Conservation (phyloP, 225 moss, liverwort and hornwort genomes). For the Bryum argenteum region DNA sequence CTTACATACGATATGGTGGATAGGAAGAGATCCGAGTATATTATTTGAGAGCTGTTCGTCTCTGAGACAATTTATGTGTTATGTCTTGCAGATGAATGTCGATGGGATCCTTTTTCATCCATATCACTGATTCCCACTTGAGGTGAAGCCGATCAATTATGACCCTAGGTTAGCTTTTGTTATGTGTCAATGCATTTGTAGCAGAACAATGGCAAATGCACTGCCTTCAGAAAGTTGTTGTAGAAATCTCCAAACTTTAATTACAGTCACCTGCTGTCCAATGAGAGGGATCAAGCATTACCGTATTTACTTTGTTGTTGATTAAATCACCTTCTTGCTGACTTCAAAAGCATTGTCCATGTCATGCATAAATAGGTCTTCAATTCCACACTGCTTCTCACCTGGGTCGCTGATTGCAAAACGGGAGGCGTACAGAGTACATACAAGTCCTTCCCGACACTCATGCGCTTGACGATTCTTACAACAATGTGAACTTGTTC, state of each 20-base stretch:
- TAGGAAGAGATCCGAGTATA: conserved; percentile 1
- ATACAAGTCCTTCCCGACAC: conserved; percentile 13
- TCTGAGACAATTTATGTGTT: conserved; percentile 5
- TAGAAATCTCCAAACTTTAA: conserved; percentile 2
- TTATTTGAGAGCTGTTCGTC: neutral
- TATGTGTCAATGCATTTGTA: conserved; percentile 21
- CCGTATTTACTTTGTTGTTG: conserved; percentile 5
- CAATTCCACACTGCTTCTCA: conserved; percentile 7
- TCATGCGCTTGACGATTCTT: conserved; percentile 16
- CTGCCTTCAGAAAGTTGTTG: conserved; percentile 17
- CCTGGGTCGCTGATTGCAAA: conserved; percentile 16
- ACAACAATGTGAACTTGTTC: conserved; percentile 8
- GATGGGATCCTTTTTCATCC: conserved; percentile 6
- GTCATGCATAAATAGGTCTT: conserved; percentile 10
- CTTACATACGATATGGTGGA: conserved; percentile 12
- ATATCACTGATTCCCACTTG: conserved; percentile 19
- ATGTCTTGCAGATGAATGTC: conserved; percentile 26
- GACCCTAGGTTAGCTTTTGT: conserved; percentile 9
- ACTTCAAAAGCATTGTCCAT: conserved; percentile 10
- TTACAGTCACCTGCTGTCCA: conserved; percentile 1
- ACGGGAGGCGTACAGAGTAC: conserved; percentile 12
- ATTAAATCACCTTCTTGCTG: conserved; percentile 13
- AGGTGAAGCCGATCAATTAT: conserved; percentile 20
- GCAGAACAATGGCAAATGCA: conserved; percentile 8
- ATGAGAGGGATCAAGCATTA: conserved; percentile 11